A percentile compares a stretch with the other conserved stretches of the same genome.
Evolutionary conservation across 2,329 filamentous ascomycete species (phyloP).

Genomic region (Didymellaceae sp.): DNA sequence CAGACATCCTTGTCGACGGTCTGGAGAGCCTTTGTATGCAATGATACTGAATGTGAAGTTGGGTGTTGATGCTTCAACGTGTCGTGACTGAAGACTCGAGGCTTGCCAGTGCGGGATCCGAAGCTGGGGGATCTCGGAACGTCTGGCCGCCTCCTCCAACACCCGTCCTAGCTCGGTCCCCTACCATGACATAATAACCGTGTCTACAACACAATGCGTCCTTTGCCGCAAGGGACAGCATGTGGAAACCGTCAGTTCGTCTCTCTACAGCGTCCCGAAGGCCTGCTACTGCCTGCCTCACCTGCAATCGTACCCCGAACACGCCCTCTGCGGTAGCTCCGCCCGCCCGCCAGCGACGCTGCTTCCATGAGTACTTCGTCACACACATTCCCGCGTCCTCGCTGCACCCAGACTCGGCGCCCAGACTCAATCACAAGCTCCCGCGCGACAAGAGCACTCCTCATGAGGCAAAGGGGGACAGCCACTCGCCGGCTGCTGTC

Average conservation of each 20-base stretch:
- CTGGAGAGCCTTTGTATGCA: not conserved
- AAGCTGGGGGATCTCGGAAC: constrained; percentile 28
- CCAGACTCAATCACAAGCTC: constrained; percentile 78
- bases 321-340: constrained; percentile 15
- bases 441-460: constrained; percentile 84
- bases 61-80: not conserved
- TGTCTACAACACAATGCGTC: constrained; percentile 41
- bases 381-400: constrained; percentile 94
- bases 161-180: constrained; percentile 10
- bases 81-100: no score
- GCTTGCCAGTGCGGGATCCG: constrained; percentile 9
- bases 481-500: constrained; percentile 46
- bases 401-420: constrained; percentile 82
- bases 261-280: constrained; percentile 34
- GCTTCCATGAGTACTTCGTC: constrained; percentile 96
- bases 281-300: constrained; percentile 27
- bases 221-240: constrained; percentile 43
- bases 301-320: constrained; percentile 14
- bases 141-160: constrained; percentile 18
- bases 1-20: no score
- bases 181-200: constrained; percentile 41
- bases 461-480: constrained; percentile 61
- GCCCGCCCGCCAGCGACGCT: constrained; percentile 39
- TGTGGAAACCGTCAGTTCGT: constrained; percentile 47
- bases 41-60: not conserved